phyloP scores from a whole-genome alignment of 2,329 filamentous ascomycete species.

The Alternaria hordeiaustralica region DNA sequence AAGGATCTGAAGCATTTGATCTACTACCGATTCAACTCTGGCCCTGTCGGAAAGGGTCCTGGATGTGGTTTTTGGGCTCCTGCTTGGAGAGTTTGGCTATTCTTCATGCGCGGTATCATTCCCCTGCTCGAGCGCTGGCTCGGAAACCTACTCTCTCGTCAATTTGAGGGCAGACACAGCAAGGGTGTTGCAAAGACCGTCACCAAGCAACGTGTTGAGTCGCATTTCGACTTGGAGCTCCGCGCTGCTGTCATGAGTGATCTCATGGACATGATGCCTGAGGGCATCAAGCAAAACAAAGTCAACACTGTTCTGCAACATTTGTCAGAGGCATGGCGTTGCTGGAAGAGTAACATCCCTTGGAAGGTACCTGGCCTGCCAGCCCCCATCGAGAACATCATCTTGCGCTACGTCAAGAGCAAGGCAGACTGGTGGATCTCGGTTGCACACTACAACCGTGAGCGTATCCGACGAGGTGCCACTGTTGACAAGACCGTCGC shows the following conservation, averaged over 20 bases:
- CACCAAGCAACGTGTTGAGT: slow-evolving; percentile 98
- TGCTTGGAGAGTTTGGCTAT: slow-evolving; percentile 98
- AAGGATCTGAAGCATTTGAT: slow-evolving; percentile 99
- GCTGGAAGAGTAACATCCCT: slow-evolving; percentile 99
- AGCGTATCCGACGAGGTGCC: slow-evolving; percentile 92
- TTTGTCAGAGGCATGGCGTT: slow-evolving; percentile 97
- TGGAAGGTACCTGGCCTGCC: slow-evolving; percentile 98
- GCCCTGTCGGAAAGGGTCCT: slow-evolving; percentile 94
- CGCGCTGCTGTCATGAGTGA: slow-evolving; percentile 99
- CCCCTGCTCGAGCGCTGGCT: slow-evolving; percentile 96
- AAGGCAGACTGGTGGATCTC: slow-evolving; percentile 99
- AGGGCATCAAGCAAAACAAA: slow-evolving; percentile 99
- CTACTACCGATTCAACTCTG: slow-evolving; percentile 98
- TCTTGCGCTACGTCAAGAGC: slow-evolving; percentile 96
- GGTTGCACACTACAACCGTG: slow-evolving; percentile 97
- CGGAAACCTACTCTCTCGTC: slow-evolving; percentile 92
- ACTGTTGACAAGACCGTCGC: slow-evolving; percentile 99
- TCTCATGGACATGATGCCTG: slow-evolving; percentile 99
- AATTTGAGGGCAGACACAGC: slow-evolving; percentile 97
- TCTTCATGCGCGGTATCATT: slow-evolving; percentile 99
- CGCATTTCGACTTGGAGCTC: slow-evolving; percentile 96
- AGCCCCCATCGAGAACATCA: slow-evolving; percentile 98
- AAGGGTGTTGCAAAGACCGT: slow-evolving; percentile 99
- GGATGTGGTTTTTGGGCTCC: slow-evolving; percentile 99
- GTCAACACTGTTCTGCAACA: slow-evolving; percentile 98